A percentile compares a stretch with the other conserved stretches of the same genome.
These are phyloP conservation scores for Seiridium unicorne DNA, from an alignment of 2,329 filamentous ascomycete genomes.

Conservation along the genomic window DNA sequence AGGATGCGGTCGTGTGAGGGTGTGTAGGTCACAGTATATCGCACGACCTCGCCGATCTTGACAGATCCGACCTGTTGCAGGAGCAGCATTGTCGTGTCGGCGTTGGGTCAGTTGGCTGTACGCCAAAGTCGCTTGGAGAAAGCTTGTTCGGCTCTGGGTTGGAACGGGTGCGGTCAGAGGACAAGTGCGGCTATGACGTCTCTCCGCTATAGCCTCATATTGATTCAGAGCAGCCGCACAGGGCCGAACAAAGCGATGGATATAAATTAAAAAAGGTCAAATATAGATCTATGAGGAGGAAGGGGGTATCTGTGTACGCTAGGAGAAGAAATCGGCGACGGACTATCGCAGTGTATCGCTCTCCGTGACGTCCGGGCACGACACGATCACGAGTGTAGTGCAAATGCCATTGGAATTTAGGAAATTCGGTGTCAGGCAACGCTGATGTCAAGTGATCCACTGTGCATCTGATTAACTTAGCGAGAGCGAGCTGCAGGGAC, in stretches of 20 bases:
- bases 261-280: not conserved
- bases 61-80: conserved; percentile 88
- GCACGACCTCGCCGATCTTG: conserved; percentile 90
- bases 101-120: too few relatives aligned
- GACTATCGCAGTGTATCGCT: not conserved
- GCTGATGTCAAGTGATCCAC: conserved; percentile 7
- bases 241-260: too few relatives aligned
- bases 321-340: not conserved
- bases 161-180: not conserved
- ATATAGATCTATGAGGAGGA: not conserved
- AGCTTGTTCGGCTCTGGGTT: not conserved
- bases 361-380: conserved; percentile 1
- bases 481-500: too few relatives aligned
- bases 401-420: not conserved
- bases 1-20: conserved; percentile 86
- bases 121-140: too few relatives aligned
- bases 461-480: not conserved
- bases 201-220: not conserved
- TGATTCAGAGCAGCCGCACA: not conserved
- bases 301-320: not conserved
- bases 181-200: not conserved
- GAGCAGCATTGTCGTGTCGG: conserved; percentile 67
- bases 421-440: not conserved
- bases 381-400: not conserved
- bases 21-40: conserved; percentile 90